A percentile compares a stretch with the other conserved stretches of the same genome.
These are phyloP conservation scores for Rosa lucieae DNA, from an alignment of 306 rosid genomes.

Conservation along the genomic window DNA sequence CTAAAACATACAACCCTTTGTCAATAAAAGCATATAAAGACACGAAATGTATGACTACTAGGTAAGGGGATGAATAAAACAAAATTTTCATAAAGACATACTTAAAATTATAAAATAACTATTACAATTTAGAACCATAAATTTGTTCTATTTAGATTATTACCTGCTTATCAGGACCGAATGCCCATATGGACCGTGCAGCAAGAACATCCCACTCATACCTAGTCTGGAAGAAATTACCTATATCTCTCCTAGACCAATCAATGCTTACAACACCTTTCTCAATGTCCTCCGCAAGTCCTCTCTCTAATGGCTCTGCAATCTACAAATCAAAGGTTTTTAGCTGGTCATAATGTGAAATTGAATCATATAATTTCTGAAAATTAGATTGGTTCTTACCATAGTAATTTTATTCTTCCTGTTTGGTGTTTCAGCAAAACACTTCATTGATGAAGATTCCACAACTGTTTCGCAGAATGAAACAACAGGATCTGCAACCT, in stretches of 20 bases:
- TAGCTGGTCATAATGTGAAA: not conserved
- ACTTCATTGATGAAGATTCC: slow-evolving; percentile 98
- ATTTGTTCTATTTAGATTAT: not conserved
- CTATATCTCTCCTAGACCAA: slow-evolving; percentile 87
- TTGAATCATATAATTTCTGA: slow-evolving; percentile 1
- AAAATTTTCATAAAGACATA: not conserved
- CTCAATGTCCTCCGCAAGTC: slow-evolving; percentile 97
- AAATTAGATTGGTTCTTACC: slow-evolving; percentile 45
- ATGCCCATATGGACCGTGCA: slow-evolving; percentile 97
- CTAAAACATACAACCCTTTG: slow-evolving; percentile 38
- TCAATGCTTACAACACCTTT: slow-evolving; percentile 91
- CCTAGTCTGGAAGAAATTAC: slow-evolving; percentile 91
- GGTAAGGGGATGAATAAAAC: not conserved
- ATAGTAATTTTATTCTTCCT: slow-evolving; percentile 98
- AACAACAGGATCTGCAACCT: slow-evolving; percentile 99
- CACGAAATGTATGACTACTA: not conserved
- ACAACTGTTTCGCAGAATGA: slow-evolving; percentile 98
- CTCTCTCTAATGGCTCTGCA: slow-evolving; percentile 96
- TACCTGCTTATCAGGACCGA: slow-evolving; percentile 99
- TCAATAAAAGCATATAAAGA: slow-evolving; percentile 14
- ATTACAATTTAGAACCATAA: not conserved
- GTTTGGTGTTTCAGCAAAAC: slow-evolving; percentile 98
- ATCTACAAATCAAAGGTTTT: slow-evolving; percentile 49
- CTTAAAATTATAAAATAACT: not conserved
- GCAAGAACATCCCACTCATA: slow-evolving; percentile 99